Evolutionary conservation across 1,139 yeast species (phyloP), one percentile per base, ranked within the genome.

Genomic region (Magnusiomyces fungicola): DNA sequence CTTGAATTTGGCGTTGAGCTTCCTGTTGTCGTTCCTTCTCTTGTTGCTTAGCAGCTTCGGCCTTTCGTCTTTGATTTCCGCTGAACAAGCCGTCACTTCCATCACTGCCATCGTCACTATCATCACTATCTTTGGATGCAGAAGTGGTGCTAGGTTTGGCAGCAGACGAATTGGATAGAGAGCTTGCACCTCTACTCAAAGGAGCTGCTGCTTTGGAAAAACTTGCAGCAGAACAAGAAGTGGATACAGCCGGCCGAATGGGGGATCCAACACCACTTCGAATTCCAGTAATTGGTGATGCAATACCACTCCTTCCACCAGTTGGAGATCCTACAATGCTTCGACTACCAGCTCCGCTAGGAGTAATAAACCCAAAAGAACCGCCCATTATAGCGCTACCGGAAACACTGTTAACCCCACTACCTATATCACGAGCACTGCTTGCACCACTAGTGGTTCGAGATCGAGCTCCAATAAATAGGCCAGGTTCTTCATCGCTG

Each of bases 61-160:
- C 19, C n/a, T 34, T 34, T 7, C 7, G 38, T 34, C 23, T 21
- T 6, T 18, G 38, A 10, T 3, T 7, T 5, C 38, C 23, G 14
- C 22, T 34, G 14, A 34, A 34, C 6, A 34, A 14, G 23, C 38
- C 46, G 2, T 34, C 43, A 19, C n/a, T 27, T n/a, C 19, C 43
- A 19, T 19, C 43, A 21, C 22, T 33, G 34, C 21, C 45, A 22
- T n/a, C 25, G 37, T 42, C 45, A 42, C 45, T 34, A n/a, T 14
- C 18, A 24, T 42, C 45, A 25, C 44, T 19, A 10, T 19, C 43
- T 39, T 23, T 29, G 4, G 43, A 7, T 27, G 7, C 12, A 27
- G 30, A 7, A 27, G 7, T 27, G 30, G 30, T 12, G 12, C 7
- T 12, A 27, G 30, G 30, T 27, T 27, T 27, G 30, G 12, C 30